Percentiles rank a stretch among this genome's conserved stretches.
Evolutionary conservation across 2,329 filamentous ascomycete species (phyloP).

Genomic region (Colletotrichum cordylinicola): DNA sequence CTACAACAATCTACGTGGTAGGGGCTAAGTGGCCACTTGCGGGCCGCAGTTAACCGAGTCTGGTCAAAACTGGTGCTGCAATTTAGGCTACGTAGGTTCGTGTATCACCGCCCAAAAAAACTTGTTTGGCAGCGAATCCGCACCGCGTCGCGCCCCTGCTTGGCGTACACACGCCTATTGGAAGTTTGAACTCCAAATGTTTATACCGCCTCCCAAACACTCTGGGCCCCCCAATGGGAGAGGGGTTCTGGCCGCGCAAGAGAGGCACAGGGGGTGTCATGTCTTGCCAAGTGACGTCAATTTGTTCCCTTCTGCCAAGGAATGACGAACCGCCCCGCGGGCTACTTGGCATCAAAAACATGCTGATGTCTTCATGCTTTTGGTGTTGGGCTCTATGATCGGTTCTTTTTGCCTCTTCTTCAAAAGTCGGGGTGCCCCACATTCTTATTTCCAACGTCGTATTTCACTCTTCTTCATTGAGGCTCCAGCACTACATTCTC

Average conservation of each 20-base stretch:
- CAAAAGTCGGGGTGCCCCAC: background rate
- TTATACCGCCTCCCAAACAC: background rate
- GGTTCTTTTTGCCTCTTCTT: background rate
- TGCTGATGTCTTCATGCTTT: background rate
- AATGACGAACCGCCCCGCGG: background rate
- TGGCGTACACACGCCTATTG: background rate
- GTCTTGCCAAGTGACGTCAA: constrained; percentile 5
- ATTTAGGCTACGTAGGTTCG: background rate
- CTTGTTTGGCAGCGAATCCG: background rate
- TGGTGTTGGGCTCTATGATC: background rate
- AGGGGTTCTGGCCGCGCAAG: background rate
- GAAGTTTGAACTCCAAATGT: background rate
- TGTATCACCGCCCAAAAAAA: background rate
- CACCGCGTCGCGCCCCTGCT: background rate
- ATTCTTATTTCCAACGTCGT: background rate
- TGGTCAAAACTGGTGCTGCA: background rate
- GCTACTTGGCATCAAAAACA: background rate
- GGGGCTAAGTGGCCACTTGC: background rate
- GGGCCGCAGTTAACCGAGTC: background rate
- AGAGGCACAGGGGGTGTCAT: background rate
- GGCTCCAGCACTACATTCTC: background rate
- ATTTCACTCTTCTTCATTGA: background rate
- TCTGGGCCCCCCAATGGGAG: background rate
- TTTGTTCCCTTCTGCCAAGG: background rate
- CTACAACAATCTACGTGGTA: background rate